These are phyloP conservation scores for Metschnikowia borealis DNA, from an alignment of 805 yeast genomes.

Conservation along the genomic window DNA sequence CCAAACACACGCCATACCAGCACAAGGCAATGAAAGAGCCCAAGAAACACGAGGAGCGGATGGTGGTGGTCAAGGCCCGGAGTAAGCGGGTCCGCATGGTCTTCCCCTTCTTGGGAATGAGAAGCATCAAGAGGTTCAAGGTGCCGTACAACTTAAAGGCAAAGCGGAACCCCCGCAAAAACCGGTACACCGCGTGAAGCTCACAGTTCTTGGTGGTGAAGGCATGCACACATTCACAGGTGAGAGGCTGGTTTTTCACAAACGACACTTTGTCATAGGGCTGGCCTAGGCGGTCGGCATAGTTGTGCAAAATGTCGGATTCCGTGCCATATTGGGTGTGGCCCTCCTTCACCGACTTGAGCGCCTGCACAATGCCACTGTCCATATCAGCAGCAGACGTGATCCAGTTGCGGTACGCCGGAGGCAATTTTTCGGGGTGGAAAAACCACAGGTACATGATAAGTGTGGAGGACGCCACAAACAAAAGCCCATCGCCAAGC, in stretches of 20 bases:
- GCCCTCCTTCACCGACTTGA: constrained; percentile 29
- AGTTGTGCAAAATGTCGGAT: constrained; percentile 27
- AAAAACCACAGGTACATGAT: constrained; percentile 39
- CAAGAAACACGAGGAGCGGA: constrained; percentile 42
- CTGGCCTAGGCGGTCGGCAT: constrained; percentile 31
- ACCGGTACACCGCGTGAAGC: constrained; percentile 44
- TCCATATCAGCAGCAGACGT: constrained; percentile 49
- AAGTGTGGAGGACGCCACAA: constrained; percentile 26
- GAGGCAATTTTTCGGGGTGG: constrained; percentile 39
- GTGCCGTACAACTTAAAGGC: constrained; percentile 42
- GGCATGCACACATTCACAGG: constrained; percentile 41
- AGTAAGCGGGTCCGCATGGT: constrained; percentile 15
- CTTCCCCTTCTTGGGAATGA: constrained; percentile 18
- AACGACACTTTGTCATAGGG: constrained; percentile 30
- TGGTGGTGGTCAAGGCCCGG: constrained; percentile 25
- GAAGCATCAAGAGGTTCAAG: constrained; percentile 30
- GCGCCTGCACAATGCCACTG: constrained; percentile 30
- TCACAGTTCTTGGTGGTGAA: constrained; percentile 40
- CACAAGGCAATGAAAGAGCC: constrained; percentile 39
- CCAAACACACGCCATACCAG: constrained; percentile 48
- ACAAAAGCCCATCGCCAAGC: constrained; percentile 28
- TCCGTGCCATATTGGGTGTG: constrained; percentile 34
- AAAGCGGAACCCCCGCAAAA: constrained; percentile 37
- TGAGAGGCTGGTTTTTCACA: constrained; percentile 28
- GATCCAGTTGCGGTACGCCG: constrained; percentile 45